phyloP scores from a whole-genome alignment of 495 filamentous ascomycete genomes.

The Xeromyces bisporus region DNA sequence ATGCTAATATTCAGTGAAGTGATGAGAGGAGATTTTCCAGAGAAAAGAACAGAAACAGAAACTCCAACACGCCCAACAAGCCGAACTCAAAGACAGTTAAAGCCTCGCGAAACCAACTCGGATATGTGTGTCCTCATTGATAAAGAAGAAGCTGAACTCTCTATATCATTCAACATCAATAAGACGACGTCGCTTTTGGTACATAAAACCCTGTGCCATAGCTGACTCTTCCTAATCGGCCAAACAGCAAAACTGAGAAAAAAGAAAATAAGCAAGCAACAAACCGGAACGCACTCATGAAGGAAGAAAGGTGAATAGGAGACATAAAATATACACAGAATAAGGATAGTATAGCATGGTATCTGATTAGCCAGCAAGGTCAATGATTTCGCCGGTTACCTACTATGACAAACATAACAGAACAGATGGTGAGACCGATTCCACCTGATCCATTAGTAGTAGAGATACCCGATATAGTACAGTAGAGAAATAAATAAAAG shows the following conservation, averaged over 20 bases:
- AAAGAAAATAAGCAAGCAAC: slow-evolving; percentile 5
- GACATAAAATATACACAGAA: slow-evolving; percentile 16
- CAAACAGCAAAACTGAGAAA: too few species aligned
- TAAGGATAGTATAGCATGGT: slow-evolving; percentile 10
- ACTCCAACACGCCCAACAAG: slow-evolving; percentile 7
- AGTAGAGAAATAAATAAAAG: too few species aligned
- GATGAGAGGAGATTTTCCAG: slow-evolving; percentile 18
- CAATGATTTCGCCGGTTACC: slow-evolving; percentile 8
- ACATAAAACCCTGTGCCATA: background rate
- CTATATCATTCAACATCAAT: too few species aligned
- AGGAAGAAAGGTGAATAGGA: background rate
- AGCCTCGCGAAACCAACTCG: slow-evolving; percentile 1
- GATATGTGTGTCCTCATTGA: slow-evolving; percentile 2
- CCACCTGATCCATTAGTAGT: slow-evolving; percentile 20
- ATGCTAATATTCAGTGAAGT: slow-evolving; percentile 18
- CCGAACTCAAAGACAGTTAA: background rate
- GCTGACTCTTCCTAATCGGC: too few species aligned
- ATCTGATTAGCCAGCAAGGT: slow-evolving; percentile 9
- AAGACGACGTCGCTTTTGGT: background rate
- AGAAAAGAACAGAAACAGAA: slow-evolving; percentile 14
- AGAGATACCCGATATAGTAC: slow-evolving; percentile 26
- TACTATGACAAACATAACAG: slow-evolving; percentile 18
- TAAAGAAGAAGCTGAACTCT: background rate
- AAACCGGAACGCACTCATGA: too few species aligned
- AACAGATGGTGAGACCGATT: slow-evolving; percentile 22